These are phyloP conservation scores for Trypanosoma mega DNA, from an alignment of 208 protist genomes.

Conservation along the genomic window DNA sequence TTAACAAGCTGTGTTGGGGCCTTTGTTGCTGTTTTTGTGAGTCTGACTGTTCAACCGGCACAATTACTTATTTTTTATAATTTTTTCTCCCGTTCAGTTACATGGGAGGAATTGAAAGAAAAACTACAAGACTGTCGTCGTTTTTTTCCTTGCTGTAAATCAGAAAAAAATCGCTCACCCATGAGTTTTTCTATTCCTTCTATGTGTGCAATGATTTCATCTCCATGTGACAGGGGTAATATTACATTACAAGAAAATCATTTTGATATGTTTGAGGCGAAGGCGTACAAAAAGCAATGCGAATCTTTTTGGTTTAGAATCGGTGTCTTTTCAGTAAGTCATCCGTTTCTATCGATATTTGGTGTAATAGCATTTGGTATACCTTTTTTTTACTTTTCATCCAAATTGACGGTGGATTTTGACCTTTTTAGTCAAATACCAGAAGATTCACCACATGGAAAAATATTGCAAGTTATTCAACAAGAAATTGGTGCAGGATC, in stretches of 20 bases:
- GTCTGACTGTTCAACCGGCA: conserved; percentile 45
- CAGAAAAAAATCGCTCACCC: no score
- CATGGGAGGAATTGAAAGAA: conserved; percentile 14
- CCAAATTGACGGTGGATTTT: conserved; percentile 22
- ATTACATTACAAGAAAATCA: background rate
- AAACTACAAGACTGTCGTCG: background rate
- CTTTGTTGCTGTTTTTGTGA: conserved; percentile 31
- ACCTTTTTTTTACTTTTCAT: conserved; percentile 24
- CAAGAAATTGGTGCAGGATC: conserved; percentile 16
- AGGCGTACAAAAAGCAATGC: conserved; percentile 3
- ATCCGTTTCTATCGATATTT: conserved; percentile 21
- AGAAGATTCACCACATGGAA: conserved; percentile 13
- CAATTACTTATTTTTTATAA: conserved; percentile 43
- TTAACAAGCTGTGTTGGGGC: conserved; percentile 30
- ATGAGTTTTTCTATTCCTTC: no score
- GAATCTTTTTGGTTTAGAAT: conserved; percentile 23
- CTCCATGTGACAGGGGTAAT: background rate
- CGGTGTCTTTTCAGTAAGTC: conserved; percentile 17
- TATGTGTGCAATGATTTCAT: background rate
- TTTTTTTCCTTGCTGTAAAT: background rate
- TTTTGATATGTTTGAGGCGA: background rate
- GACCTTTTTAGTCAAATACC: conserved; percentile 22
- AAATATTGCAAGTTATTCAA: conserved; percentile 8
- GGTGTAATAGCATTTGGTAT: conserved; percentile 10
- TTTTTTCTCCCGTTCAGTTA: conserved; percentile 19